phyloP scores from a whole-genome alignment of 2,329 filamentous ascomycete species.

The Diaporthe sp. region DNA sequence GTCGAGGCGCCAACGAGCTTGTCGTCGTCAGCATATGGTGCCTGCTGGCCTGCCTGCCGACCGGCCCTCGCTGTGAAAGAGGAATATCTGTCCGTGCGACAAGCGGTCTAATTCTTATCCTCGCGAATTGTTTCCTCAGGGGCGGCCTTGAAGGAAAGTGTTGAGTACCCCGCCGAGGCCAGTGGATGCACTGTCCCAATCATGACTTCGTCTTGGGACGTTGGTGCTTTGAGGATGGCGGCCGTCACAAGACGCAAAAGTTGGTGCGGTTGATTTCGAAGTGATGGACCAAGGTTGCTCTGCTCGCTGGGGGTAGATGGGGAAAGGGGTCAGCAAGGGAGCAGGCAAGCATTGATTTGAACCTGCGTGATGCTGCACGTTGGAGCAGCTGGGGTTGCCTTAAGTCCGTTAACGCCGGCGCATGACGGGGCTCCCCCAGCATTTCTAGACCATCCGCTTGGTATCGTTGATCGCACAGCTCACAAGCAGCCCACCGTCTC shows the following conservation, averaged over 20 bases:
- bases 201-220: not conserved
- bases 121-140: not conserved
- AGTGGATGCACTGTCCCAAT: not conserved
- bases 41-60: not conserved
- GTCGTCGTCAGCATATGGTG: constrained; percentile 24
- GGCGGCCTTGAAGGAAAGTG: not conserved
- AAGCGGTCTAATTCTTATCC: not conserved
- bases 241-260: not conserved
- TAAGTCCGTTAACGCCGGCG: constrained; percentile 30
- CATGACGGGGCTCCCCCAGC: not conserved
- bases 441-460: not conserved
- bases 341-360: constrained; percentile 9
- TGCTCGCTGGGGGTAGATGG: not conserved
- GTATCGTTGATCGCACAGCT: constrained; percentile 18
- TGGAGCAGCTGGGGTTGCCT: not conserved
- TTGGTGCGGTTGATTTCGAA: not conserved
- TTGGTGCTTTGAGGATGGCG: not conserved
- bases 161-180: not conserved
- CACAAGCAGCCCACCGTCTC: constrained; percentile 8
- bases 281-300: not conserved
- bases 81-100: not conserved
- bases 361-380: not conserved
- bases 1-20: not conserved
- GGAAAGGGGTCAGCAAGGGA: not conserved
- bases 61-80: not conserved